phyloP scores from a whole-genome alignment of 1,284 basidiomycete species.

The Apiotrichum brassicae region DNA sequence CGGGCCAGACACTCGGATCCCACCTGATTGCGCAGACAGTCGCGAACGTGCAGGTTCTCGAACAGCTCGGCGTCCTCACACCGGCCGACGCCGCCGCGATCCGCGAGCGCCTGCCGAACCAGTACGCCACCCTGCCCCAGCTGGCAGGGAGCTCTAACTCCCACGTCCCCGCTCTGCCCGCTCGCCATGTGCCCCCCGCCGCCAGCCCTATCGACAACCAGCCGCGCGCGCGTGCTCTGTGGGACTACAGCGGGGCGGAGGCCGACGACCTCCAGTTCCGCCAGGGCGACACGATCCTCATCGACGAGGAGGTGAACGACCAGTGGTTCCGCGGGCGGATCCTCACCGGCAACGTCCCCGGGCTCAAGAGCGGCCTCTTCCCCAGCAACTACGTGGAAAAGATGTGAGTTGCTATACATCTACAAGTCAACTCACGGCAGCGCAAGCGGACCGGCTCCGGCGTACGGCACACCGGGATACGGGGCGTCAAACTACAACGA shows the following conservation, averaged over 20 bases:
- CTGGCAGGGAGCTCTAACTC: neutral
- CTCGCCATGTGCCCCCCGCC: neutral
- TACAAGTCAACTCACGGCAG: slow-evolving; percentile 1
- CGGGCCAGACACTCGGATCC: slow-evolving; percentile 30
- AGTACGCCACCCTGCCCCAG: slow-evolving; percentile 18
- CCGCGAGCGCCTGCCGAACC: slow-evolving; percentile 31
- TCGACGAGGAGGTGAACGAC: slow-evolving; percentile 44
- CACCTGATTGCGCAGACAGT: slow-evolving; percentile 41
- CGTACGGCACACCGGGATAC: neutral
- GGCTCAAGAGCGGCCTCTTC: slow-evolving; percentile 35
- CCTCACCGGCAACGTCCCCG: slow-evolving; percentile 25
- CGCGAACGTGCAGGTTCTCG: slow-evolving; percentile 32
- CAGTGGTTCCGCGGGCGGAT: slow-evolving; percentile 42
- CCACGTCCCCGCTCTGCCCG: neutral
- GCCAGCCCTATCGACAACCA: neutral
- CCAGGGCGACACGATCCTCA: slow-evolving; percentile 36
- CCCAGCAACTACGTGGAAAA: slow-evolving; percentile 43
- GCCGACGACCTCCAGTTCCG: slow-evolving; percentile 38
- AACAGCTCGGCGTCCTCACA: slow-evolving; percentile 30
- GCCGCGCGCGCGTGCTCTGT: slow-evolving; percentile 32
- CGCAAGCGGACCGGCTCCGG: neutral
- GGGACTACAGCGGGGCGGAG: slow-evolving; percentile 41
- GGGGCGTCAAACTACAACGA: neutral
- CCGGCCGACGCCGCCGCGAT: slow-evolving; percentile 32
- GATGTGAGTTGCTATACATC: slow-evolving; percentile 21